phyloP scores from a whole-genome alignment of 345 rosid genomes.

The Rubroshorea leprosula region DNA sequence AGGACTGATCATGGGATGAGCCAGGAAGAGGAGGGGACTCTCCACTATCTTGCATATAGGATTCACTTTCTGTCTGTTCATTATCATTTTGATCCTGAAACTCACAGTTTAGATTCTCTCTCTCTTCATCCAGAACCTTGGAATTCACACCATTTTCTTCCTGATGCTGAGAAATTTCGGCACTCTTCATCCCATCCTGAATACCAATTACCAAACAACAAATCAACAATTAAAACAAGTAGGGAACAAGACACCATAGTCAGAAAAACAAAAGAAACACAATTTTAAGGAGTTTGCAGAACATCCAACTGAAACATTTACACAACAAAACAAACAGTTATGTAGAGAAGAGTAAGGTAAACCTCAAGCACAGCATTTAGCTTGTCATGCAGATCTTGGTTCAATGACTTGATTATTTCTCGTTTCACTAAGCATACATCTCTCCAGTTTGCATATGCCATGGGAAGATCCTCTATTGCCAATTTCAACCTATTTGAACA shows the following conservation, averaged over 20 bases:
- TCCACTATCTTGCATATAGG: constrained; percentile 24
- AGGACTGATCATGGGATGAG: constrained; percentile 27
- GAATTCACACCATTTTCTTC: constrained; percentile 20
- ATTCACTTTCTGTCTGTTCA: constrained; percentile 22
- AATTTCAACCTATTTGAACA: constrained; percentile 53
- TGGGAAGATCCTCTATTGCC: constrained; percentile 63
- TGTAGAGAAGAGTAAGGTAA: neutral
- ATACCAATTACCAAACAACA: constrained; percentile 1
- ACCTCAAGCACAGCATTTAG: constrained; percentile 45
- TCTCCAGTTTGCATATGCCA: constrained; percentile 66
- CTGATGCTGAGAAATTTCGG: constrained; percentile 1
- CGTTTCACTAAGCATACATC: constrained; percentile 40
- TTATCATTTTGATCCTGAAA: constrained; percentile 27
- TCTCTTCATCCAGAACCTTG: constrained; percentile 27
- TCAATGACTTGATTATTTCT: constrained; percentile 45
- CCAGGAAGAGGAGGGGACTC: constrained; percentile 29
- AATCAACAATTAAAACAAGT: neutral
- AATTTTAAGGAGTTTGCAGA: neutral
- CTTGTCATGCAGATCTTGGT: constrained; percentile 52
- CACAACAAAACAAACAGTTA: neutral
- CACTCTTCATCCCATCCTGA: constrained; percentile 34
- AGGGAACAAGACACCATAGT: neutral
- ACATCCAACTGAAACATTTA: constrained; percentile 11
- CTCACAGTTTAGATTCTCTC: constrained; percentile 22
- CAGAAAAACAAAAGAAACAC: neutral